These are phyloP conservation scores for Silene latifolia DNA, from an alignment of 148 eudicot species.

Conservation along the genomic window DNA sequence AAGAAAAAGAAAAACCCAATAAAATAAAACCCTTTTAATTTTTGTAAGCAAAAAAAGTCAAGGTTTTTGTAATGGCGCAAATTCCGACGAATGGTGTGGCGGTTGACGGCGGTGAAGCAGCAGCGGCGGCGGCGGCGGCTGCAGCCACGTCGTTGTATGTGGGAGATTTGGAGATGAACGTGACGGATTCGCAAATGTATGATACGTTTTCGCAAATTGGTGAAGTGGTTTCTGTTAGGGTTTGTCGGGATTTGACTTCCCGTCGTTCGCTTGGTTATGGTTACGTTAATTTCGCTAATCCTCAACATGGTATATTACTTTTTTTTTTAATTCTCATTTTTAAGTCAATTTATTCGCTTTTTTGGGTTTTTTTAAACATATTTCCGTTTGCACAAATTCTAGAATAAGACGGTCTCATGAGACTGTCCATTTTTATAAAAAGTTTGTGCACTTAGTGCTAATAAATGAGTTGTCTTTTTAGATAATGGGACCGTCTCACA, in stretches of 20 bases:
- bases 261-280: conserved; percentile 72
- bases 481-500: no score
- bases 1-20: conserved; percentile 18
- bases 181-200: conserved; percentile 59
- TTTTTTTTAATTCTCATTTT: neutral
- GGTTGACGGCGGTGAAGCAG: conserved; percentile 25
- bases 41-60: neutral
- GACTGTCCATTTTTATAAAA: no score
- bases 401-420: no score
- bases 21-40: conserved; percentile 5
- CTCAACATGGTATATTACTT: conserved; percentile 47
- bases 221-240: conserved; percentile 65
- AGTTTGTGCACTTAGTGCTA: no score
- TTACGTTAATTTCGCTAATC: conserved; percentile 58
- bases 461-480: no score
- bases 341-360: neutral
- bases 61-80: conserved; percentile 36
- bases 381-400: neutral
- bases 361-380: neutral
- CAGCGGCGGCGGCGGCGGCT: conserved; percentile 36
- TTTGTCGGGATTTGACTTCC: conserved; percentile 59
- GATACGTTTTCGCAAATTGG: conserved; percentile 54
- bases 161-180: conserved; percentile 60
- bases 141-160: conserved; percentile 59
- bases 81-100: conserved; percentile 29